These are phyloP conservation scores for Pleurotus djamor DNA, from an alignment of 768 basidiomycete species.

Conservation along the genomic window DNA sequence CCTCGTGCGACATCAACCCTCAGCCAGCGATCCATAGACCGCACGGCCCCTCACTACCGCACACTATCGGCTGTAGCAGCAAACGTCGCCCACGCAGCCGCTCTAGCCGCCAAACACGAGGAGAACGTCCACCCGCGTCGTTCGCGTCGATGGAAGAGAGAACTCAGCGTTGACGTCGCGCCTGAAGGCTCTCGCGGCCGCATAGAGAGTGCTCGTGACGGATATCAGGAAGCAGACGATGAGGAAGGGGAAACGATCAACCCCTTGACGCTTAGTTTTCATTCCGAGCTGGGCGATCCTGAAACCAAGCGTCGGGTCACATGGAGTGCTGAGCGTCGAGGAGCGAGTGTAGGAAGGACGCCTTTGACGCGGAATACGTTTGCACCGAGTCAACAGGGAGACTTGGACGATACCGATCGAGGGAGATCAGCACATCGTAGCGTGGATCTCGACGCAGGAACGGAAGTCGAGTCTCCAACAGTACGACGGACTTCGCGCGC, in stretches of 20 bases:
- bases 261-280: conserved; percentile 69
- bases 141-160: conserved; percentile 24
- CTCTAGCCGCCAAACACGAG: conserved; percentile 64
- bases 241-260: conserved; percentile 55
- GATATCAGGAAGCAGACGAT: conserved; percentile 37
- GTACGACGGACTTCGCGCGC: conserved; percentile 53
- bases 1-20: conserved; percentile 38
- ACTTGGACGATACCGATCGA: conserved; percentile 29
- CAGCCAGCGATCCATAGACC: conserved; percentile 50
- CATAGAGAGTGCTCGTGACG: conserved; percentile 9
- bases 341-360: conserved; percentile 43
- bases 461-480: conserved; percentile 20
- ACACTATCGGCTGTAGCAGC: conserved; percentile 68
- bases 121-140: conserved; percentile 32
- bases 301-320: conserved; percentile 52
- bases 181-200: conserved; percentile 15
- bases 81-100: conserved; percentile 71
- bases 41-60: conserved; percentile 60
- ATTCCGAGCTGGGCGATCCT: conserved; percentile 63
- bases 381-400: conserved; percentile 28
- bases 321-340: conserved; percentile 65
- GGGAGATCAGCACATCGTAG: conserved; percentile 46
- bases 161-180: conserved; percentile 20
- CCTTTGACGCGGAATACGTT: conserved; percentile 26
- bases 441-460: conserved; percentile 18